Evolutionary conservation across 73 alveolate species (phyloP), one percentile per base, ranked within the genome.

Genomic region (Blepharisma stoltei): DNA sequence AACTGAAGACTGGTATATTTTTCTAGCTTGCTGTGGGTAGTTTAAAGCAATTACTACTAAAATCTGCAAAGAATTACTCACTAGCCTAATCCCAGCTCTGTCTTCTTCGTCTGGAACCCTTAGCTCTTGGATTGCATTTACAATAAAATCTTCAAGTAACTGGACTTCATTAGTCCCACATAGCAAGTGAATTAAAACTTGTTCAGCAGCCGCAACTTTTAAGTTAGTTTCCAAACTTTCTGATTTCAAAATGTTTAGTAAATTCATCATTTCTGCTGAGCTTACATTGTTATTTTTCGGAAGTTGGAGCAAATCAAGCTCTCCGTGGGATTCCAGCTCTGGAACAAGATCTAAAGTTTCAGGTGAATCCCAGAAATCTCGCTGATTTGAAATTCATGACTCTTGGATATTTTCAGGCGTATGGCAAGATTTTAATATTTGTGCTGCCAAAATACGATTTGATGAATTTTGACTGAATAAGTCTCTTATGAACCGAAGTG

Each of bases 151-250:
- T 60, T 60, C 73, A 9, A 60, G 38, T 2, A 60, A 2, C 18
- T 14, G 38, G 23, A 14, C 73, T 8, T 60, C 14, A 14, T 14
- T n/a, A 5, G 23, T 9, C 18, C 49, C 73, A 9, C 48, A n/a
- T 18, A 14, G 45, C 23, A 60, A 60, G 2, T 60, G 73, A 9
- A 60, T 14, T 8, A 60, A 38, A 9, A 60, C 23, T 25, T 60
- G 73, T 25, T 60, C 73, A 18, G 73, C 37, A 14, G 73, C 73
- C 14, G 73, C 37, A 14, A 60, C 73, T 60, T 60, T 60, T 60
- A 60, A 25, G 46, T 60, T 60, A 9, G 73, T 14, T 20, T 60
- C 73, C 14, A 60, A 25, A 5, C 48, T 60, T 20, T n/a, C 45
- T 60, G 73, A 60, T 18, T 38, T 14, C 18, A 20, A 60, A 18